Evolutionary conservation across 2,329 filamentous ascomycete species (phyloP).

Genomic region (Xylaria sp.): DNA sequence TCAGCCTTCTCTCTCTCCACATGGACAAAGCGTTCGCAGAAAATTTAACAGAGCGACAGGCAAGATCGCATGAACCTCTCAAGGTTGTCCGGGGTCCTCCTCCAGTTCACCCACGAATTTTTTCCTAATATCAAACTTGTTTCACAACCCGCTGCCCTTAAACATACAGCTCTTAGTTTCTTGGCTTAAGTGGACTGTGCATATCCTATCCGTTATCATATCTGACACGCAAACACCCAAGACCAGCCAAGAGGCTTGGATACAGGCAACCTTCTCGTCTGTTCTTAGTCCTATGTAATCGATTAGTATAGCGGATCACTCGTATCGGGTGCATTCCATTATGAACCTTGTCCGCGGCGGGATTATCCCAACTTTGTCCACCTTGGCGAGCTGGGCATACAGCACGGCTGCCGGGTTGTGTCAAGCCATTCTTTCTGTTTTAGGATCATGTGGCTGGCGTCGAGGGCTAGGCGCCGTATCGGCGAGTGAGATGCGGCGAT

Average conservation of each 20-base stretch:
- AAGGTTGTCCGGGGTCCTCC: background rate
- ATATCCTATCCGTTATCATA: slow-evolving; percentile 19
- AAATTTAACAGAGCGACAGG: background rate
- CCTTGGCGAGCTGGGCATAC: slow-evolving; percentile 23
- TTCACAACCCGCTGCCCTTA: slow-evolving; percentile 6
- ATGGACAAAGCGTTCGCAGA: background rate
- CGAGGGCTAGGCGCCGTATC: slow-evolving; percentile 2
- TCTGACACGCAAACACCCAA: slow-evolving; percentile 21
- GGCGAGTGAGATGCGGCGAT: slow-evolving; percentile 5
- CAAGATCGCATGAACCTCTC: background rate
- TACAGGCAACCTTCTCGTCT: slow-evolving; percentile 4
- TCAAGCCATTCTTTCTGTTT: slow-evolving; percentile 13
- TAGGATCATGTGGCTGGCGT: slow-evolving; percentile 23
- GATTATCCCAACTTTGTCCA: slow-evolving; percentile 17
- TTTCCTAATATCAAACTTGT: slow-evolving; percentile 2
- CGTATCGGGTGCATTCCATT: slow-evolving; percentile 7
- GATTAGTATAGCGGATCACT: slow-evolving; percentile 7
- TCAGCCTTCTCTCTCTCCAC: background rate
- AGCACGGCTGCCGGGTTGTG: slow-evolving; percentile 14
- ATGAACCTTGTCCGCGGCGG: slow-evolving; percentile 1
- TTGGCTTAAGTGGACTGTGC: slow-evolving; percentile 15
- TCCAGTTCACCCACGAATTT: background rate
- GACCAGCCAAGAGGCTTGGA: slow-evolving; percentile 20
- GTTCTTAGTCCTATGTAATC: slow-evolving; percentile 15
- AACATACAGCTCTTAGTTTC: background rate